phyloP scores from a whole-genome alignment of 2,329 filamentous ascomycete genomes.

The Fusarium gaditjirri region DNA sequence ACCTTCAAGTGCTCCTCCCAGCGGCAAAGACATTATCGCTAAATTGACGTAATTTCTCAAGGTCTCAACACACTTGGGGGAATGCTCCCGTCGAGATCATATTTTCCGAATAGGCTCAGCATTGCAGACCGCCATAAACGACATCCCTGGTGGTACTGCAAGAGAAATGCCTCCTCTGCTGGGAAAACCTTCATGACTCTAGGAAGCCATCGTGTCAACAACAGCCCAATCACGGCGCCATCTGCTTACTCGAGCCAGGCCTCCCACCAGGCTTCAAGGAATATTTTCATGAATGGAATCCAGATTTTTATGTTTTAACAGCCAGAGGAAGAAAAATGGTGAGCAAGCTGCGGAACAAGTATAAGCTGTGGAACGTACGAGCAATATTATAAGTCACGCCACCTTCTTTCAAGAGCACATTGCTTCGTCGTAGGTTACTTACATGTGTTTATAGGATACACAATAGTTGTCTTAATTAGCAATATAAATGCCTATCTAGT shows the following conservation, averaged over 20 bases:
- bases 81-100: constrained; percentile 72
- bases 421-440: constrained; percentile 55
- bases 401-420: constrained; percentile 60
- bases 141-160: constrained; percentile 66
- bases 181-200: constrained; percentile 69
- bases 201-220: constrained; percentile 15
- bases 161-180: constrained; percentile 72
- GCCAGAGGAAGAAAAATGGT: constrained; percentile 64
- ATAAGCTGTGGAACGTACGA: constrained; percentile 51
- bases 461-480: constrained; percentile 51
- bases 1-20: constrained; percentile 75
- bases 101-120: constrained; percentile 75
- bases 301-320: constrained; percentile 64
- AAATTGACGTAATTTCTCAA: constrained; percentile 58
- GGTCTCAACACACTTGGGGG: constrained; percentile 61
- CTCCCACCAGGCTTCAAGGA: constrained; percentile 67
- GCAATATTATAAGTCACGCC: constrained; percentile 64
- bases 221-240: background rate
- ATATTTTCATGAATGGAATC: constrained; percentile 63
- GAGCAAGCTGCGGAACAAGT: constrained; percentile 53
- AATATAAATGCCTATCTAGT: background rate
- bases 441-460: constrained; percentile 49
- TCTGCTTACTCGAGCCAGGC: constrained; percentile 67
- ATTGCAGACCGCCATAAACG: constrained; percentile 68
- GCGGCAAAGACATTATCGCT: constrained; percentile 78